These are phyloP conservation scores for Blastobotrys ciferrii DNA, from an alignment of 1,139 yeast species.

Conservation along the genomic window DNA sequence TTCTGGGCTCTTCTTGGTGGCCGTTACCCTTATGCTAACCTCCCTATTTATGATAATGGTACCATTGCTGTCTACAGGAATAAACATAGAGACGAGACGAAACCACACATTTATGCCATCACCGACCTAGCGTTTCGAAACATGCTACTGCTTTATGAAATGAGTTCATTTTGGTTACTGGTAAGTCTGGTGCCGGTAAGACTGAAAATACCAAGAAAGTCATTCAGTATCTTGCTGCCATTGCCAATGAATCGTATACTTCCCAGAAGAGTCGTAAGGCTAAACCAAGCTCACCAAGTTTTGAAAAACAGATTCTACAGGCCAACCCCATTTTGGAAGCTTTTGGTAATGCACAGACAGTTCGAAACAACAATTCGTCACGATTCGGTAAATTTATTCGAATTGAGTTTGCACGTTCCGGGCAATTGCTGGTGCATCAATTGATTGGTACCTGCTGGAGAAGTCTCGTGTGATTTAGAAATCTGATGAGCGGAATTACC, in stretches of 20 bases:
- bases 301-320: conserved; percentile 83
- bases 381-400: conserved; percentile 96
- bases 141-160: conserved; percentile 67
- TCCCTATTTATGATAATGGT: conserved; percentile 70
- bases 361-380: conserved; percentile 90
- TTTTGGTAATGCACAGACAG: conserved; percentile 96
- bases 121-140: conserved; percentile 86
- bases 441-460: conserved; percentile 91
- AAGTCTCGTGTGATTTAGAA: conserved; percentile 90
- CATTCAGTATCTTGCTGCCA: conserved; percentile 84
- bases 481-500: conserved; percentile 80
- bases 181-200: conserved; percentile 98
- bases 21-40: conserved; percentile 81
- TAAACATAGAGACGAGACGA: conserved; percentile 46
- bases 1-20: conserved; percentile 88
- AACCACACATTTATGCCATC: conserved; percentile 89
- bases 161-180: conserved; percentile 92
- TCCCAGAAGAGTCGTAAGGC: conserved; percentile 14
- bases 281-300: conserved; percentile 36
- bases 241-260: conserved; percentile 41
- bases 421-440: conserved; percentile 83
- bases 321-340: conserved; percentile 96
- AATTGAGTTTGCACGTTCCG: conserved; percentile 66
- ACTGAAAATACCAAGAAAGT: conserved; percentile 97
- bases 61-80: conserved; percentile 53